Evolutionary conservation across 1,284 basidiomycete species (phyloP).

Genomic region (Hortiboletus rubellus): DNA sequence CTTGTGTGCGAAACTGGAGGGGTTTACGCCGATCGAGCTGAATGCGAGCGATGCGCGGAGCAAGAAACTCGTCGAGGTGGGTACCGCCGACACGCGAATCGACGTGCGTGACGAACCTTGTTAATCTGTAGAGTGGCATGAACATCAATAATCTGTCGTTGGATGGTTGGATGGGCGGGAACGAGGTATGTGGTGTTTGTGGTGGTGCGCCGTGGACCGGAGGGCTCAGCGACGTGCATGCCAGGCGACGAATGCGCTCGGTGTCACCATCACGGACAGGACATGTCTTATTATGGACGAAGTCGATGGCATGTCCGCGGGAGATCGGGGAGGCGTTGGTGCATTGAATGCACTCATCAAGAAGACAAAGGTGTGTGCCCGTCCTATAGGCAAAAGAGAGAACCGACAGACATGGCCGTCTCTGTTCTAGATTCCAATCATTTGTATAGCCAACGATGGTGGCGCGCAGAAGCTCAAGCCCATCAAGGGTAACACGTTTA

Average conservation of each 20-base stretch:
- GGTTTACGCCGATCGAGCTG: slow-evolving; percentile 91
- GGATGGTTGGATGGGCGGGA: slow-evolving; percentile 82
- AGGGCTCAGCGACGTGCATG: neutral
- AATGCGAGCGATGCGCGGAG: slow-evolving; percentile 96
- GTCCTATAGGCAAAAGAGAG: neutral
- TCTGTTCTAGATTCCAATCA: slow-evolving; percentile 80
- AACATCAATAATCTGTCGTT: slow-evolving; percentile 88
- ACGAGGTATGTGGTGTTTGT: slow-evolving; percentile 40
- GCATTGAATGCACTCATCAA: slow-evolving; percentile 91
- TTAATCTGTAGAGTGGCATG: slow-evolving; percentile 63
- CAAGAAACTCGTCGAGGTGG: slow-evolving; percentile 93
- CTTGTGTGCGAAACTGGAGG: slow-evolving; percentile 84
- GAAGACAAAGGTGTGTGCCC: slow-evolving; percentile 77
- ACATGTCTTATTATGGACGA: slow-evolving; percentile 98
- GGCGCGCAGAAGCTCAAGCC: slow-evolving; percentile 90
- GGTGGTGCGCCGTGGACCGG: neutral
- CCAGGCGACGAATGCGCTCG: slow-evolving; percentile 65
- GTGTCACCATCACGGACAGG: slow-evolving; percentile 72
- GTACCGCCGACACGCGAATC: neutral
- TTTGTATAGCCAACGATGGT: slow-evolving; percentile 96
- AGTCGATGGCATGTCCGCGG: slow-evolving; percentile 98
- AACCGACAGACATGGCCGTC: neutral
- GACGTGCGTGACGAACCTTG: neutral
- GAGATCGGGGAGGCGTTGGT: slow-evolving; percentile 94
- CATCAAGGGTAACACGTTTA: slow-evolving; percentile 71